Conservation (phyloP, 129 eudicot species). For the Centaurea solstitialis region DNA sequence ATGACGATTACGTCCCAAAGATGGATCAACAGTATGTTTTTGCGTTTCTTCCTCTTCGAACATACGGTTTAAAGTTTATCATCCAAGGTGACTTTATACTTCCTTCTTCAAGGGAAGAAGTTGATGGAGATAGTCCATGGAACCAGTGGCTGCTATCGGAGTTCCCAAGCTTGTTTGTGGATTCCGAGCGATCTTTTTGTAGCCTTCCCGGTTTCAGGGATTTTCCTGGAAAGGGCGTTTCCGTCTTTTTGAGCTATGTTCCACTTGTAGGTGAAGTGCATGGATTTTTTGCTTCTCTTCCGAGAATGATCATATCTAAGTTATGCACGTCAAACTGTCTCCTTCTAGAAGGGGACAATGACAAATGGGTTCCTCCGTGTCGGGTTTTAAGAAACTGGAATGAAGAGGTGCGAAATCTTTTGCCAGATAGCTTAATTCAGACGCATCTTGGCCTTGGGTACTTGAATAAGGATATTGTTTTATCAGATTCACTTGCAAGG, state of each 20-base stretch:
- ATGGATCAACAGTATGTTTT: conserved; percentile 82
- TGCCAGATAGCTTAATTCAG: conserved; percentile 68
- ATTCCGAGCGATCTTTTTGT: conserved; percentile 65
- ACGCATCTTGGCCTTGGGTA: conserved; percentile 89
- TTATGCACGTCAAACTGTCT: conserved; percentile 75
- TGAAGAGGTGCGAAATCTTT: conserved; percentile 55
- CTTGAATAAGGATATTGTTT: conserved; percentile 59
- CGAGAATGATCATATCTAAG: conserved; percentile 78
- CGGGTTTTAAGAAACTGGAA: conserved; percentile 80
- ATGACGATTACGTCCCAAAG: conserved; percentile 51
- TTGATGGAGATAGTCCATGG: conserved; percentile 91
- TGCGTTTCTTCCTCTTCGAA: conserved; percentile 90
- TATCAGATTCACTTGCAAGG: conserved; percentile 71
- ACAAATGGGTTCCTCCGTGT: conserved; percentile 89
- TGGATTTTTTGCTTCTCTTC: conserved; percentile 86
- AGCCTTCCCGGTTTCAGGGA: conserved; percentile 63
- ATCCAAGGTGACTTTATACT: conserved; percentile 94
- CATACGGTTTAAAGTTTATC: conserved; percentile 84
- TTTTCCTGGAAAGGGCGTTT: conserved; percentile 62
- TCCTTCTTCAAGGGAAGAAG: conserved; percentile 98
- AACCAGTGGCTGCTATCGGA: conserved; percentile 86
- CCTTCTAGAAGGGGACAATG: conserved; percentile 52
- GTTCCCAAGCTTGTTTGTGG: conserved; percentile 74
- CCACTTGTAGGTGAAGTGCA: conserved; percentile 91
- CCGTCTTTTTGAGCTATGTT: conserved; percentile 74